Conservation (phyloP, 441 rosid species). For the Gossypium gossypioides region DNA sequence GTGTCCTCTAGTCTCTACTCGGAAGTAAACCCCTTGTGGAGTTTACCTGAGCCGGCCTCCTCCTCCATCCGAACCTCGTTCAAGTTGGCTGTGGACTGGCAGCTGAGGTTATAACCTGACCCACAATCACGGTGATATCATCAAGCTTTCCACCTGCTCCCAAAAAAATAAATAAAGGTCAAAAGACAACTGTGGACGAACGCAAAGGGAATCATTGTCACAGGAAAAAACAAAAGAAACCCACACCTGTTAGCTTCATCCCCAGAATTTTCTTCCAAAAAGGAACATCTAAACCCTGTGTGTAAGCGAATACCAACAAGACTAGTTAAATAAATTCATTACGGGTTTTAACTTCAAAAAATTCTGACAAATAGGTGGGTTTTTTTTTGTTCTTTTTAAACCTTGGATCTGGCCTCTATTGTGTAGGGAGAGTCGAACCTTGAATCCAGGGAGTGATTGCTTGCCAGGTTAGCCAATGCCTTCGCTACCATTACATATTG, state of each 20-base stretch:
- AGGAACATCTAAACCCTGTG: constrained; percentile 71
- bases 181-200: neutral
- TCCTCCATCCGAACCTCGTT: neutral
- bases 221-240: neutral
- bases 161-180: neutral
- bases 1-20: neutral
- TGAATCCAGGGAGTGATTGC: constrained; percentile 51
- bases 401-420: constrained; percentile 78
- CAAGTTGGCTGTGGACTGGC: neutral
- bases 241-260: constrained; percentile 62
- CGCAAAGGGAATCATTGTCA: neutral
- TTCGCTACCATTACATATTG: constrained; percentile 50
- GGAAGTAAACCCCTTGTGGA: neutral
- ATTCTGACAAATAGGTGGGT: neutral
- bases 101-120: constrained; percentile 37
- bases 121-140: constrained; percentile 78
- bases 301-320: neutral
- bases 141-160: constrained; percentile 79
- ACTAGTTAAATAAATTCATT: neutral
- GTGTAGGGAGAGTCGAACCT: constrained; percentile 69
- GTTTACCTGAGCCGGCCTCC: neutral
- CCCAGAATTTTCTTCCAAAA: constrained; percentile 63
- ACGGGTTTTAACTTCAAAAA: neutral
- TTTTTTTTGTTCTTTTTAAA: constrained; percentile 6
- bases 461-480: constrained; percentile 72